A percentile compares a stretch with the other conserved stretches of the same genome.
Evolutionary conservation across 176 grass and related monocot species (phyloP).

Genomic region (Cenchrus purpureus): DNA sequence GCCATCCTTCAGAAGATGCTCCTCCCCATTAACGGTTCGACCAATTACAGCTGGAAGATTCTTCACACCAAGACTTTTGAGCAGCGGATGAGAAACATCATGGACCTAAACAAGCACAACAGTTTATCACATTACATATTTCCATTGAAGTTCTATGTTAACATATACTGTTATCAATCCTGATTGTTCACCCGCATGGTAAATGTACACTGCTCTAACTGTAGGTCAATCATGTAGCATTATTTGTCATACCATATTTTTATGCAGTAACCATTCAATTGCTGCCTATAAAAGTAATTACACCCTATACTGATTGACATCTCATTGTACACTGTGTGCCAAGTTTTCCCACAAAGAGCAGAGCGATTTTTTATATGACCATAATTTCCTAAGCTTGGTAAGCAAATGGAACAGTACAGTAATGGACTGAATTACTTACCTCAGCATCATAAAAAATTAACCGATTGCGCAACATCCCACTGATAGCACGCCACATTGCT

Average conservation of each 20-base stretch:
- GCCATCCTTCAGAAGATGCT: slow-evolving; percentile 71
- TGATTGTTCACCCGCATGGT: neutral
- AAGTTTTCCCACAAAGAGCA: slow-evolving; percentile 2
- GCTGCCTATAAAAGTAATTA: neutral
- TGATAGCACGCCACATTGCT: slow-evolving; percentile 83
- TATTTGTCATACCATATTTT: neutral
- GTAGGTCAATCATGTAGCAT: neutral
- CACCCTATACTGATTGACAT: neutral
- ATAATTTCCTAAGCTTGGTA: neutral
- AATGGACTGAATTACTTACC: slow-evolving; percentile 41
- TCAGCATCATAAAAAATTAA: slow-evolving; percentile 86
- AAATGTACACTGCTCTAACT: neutral
- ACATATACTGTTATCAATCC: neutral
- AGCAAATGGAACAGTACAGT: neutral
- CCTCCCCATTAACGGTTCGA: slow-evolving; percentile 56
- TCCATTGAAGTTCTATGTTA: neutral
- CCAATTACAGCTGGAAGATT: slow-evolving; percentile 70
- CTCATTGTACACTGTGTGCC: neutral
- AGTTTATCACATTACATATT: slow-evolving; percentile 14
- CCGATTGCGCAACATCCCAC: slow-evolving; percentile 71
- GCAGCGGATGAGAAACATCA: slow-evolving; percentile 66
- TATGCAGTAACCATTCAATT: neutral
- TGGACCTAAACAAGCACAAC: slow-evolving; percentile 53
- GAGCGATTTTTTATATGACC: too few species aligned
- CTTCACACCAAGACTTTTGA: slow-evolving; percentile 73